Percentiles rank a stretch among this genome's conserved stretches.
These are phyloP conservation scores for Immersiporthe knoxdaviesiana DNA, from an alignment of 2,329 filamentous ascomycete species.

Conservation along the genomic window DNA sequence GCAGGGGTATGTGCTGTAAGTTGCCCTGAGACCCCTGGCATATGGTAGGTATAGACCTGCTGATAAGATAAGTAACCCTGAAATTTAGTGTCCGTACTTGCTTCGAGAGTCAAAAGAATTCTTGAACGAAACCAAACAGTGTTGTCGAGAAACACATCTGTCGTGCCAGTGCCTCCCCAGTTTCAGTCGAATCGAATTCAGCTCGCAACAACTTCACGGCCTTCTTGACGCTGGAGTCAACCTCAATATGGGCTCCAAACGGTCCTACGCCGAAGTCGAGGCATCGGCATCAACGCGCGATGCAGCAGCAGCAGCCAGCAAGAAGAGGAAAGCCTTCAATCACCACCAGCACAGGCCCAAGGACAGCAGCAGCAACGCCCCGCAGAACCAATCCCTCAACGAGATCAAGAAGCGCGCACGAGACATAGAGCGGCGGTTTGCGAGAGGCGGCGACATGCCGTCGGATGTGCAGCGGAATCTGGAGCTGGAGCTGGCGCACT, in stretches of 20 bases:
- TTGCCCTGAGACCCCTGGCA: neutral
- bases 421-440: conserved; percentile 68
- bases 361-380: conserved; percentile 55
- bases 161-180: neutral
- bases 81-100: neutral
- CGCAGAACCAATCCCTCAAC: conserved; percentile 20
- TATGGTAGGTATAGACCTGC: neutral
- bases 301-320: conserved; percentile 22
- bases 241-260: conserved; percentile 38
- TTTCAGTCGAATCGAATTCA: too few relatives aligned
- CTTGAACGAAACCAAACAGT: neutral
- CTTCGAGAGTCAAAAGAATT: neutral
- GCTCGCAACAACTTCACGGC: neutral
- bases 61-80: conserved; percentile 20
- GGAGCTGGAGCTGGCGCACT: conserved; percentile 71
- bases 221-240: too few relatives aligned
- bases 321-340: conserved; percentile 40
- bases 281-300: conserved; percentile 27
- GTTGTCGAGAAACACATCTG: neutral
- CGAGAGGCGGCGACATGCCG: conserved; percentile 64
- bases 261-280: conserved; percentile 35
- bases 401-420: conserved; percentile 71
- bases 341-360: conserved; percentile 45
- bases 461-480: conserved; percentile 70
- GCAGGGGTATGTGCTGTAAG: neutral